Base-by-base conservation (phyloP, 306 rosid genomes). In the Phaseolus lunatus region DNA sequence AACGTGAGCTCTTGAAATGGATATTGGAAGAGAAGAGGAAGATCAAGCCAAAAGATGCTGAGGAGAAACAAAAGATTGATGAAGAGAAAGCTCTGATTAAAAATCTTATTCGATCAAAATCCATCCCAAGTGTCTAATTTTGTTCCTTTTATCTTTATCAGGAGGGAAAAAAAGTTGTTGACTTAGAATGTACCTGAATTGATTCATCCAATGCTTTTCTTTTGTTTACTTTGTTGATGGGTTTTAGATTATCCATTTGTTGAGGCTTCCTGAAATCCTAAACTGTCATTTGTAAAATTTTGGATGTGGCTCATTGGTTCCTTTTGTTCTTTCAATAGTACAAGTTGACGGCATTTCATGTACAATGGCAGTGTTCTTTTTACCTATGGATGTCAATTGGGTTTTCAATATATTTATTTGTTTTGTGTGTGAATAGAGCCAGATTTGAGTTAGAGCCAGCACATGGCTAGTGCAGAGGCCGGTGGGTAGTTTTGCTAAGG, bases 1-100 rank as follows among this genome's bases (percentile, higher is more conserved):
- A 92, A 69, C 92, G 87, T 0, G 89, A 91, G 52, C 87, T 85
- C 67, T 89, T 91, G 84, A 92, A 92, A 88, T 91, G 97, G 98
- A 89, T 96, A 22, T 76, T 96, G 88, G 98, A 96, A 80, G 97
- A 92, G 82, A 95, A 95, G 82, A 90, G 97, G 81, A 91, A 91
- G 90, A 69, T 88, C 54, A 92, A 92, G 43, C 82, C 97, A 13
- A 89, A 81, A 71, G 88, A 87, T 50, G 88, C 89, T 0, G 89
- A 88, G 73, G 97, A 92, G 86, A 92, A 89, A 89, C 88, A 72
- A 41, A 88, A 75, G 67, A 75, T 92, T 11, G 98, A 95, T 33
- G 93, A 92, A 71, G 98, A 92, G 89, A 92, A 95, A 87, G 98
- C 96, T 66, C 68, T 95, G 53, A 96, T 95, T 72, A 95, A 95